Conservation (phyloP, 768 basidiomycete species). For the Trametes sanguinea region DNA sequence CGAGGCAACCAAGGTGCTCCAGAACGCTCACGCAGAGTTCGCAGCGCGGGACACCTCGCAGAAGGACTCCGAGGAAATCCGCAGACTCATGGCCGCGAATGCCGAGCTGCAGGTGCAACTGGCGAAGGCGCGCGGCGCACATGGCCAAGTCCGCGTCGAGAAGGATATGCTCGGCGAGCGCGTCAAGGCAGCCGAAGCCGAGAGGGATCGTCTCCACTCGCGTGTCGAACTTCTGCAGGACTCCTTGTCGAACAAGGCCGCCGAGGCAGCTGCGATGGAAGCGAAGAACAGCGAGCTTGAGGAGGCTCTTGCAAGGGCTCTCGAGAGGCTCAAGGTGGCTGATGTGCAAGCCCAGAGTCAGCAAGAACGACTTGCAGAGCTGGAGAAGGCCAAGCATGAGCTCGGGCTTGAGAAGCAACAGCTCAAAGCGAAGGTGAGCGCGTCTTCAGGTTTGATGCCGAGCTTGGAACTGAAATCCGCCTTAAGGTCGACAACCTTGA, state of each 20-base stretch:
- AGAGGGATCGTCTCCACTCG: slow-evolving; percentile 60
- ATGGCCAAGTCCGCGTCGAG: slow-evolving; percentile 80
- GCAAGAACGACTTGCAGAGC: slow-evolving; percentile 57
- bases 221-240: slow-evolving; percentile 59
- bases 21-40: slow-evolving; percentile 64
- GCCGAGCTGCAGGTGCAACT: slow-evolving; percentile 72
- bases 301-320: slow-evolving; percentile 70
- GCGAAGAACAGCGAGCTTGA: slow-evolving; percentile 62
- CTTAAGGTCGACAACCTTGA: slow-evolving; percentile 63
- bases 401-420: slow-evolving; percentile 54
- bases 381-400: slow-evolving; percentile 65
- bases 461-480: slow-evolving; percentile 19
- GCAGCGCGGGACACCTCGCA: slow-evolving; percentile 56
- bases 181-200: slow-evolving; percentile 56
- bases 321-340: slow-evolving; percentile 70
- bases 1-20: slow-evolving; percentile 53
- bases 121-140: slow-evolving; percentile 73
- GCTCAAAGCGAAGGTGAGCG: slow-evolving; percentile 60
- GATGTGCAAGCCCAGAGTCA: slow-evolving; percentile 65
- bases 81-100: slow-evolving; percentile 53
- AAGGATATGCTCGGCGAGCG: slow-evolving; percentile 74
- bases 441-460: background rate
- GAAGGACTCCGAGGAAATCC: slow-evolving; percentile 71
- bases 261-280: slow-evolving; percentile 50
- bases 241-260: slow-evolving; percentile 42